Percentiles rank a stretch among this genome's conserved stretches.
phyloP scores from a whole-genome alignment of 176 grass and related monocot species.

The Lolium rigidum region DNA sequence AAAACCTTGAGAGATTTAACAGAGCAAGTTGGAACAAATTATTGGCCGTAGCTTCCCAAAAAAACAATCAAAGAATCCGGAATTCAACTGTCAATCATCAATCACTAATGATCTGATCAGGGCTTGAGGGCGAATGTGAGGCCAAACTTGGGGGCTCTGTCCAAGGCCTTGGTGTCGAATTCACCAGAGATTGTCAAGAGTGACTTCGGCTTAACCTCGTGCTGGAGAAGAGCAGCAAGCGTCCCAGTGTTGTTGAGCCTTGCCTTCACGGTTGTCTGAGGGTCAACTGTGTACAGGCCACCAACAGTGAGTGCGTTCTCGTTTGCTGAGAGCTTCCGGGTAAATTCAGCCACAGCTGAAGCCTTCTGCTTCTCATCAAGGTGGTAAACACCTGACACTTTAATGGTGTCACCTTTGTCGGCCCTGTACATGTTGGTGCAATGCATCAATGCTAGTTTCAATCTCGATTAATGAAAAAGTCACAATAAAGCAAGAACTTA shows the following conservation, averaged over 20 bases:
- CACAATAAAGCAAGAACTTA: constrained; percentile 50
- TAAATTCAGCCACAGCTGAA: constrained; percentile 79
- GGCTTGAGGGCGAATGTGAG: constrained; percentile 77
- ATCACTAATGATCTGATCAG: constrained; percentile 48
- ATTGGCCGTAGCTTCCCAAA: constrained; percentile 52
- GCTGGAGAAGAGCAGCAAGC: constrained; percentile 88
- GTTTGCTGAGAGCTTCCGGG: constrained; percentile 81
- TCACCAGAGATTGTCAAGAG: constrained; percentile 89
- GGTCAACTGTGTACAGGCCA: constrained; percentile 66
- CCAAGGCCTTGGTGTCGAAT: constrained; percentile 93
- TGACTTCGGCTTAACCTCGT: constrained; percentile 88
- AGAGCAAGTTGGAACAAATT: constrained; percentile 50
- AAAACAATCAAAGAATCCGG: constrained; percentile 54
- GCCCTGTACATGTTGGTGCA: constrained; percentile 52
- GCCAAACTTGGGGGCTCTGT: constrained; percentile 82
- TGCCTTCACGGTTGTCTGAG: constrained; percentile 74
- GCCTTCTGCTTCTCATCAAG: constrained; percentile 77
- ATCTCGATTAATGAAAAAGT: constrained; percentile 22
- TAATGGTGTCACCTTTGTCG: constrained; percentile 92
- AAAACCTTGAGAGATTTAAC: constrained; percentile 50
- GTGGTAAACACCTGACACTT: constrained; percentile 80
- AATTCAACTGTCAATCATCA: constrained; percentile 26
- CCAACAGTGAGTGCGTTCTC: constrained; percentile 83
- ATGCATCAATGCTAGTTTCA: constrained; percentile 29
- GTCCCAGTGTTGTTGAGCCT: constrained; percentile 89